phyloP scores from a whole-genome alignment of 345 rosid genomes.

The Orychophragmus violaceus region DNA sequence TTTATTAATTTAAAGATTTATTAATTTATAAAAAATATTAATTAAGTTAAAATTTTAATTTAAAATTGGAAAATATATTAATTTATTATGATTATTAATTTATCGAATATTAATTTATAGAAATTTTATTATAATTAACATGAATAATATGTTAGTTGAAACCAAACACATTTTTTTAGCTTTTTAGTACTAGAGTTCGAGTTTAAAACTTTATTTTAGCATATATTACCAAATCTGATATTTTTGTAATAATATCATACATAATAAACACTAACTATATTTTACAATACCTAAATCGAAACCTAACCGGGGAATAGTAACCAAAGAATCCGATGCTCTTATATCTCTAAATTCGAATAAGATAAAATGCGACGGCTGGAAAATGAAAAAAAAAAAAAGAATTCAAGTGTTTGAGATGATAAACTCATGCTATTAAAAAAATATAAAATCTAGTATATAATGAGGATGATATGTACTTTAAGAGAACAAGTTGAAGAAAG shows the following conservation, averaged over 20 bases:
- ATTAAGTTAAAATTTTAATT: too few relatives aligned
- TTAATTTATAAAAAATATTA: too few relatives aligned
- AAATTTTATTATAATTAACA: too few relatives aligned
- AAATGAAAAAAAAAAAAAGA: neutral
- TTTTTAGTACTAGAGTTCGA: neutral
- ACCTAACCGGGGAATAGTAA: conserved; percentile 5
- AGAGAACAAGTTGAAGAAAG: conserved; percentile 21
- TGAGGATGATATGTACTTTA: neutral
- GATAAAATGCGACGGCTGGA: conserved; percentile 2
- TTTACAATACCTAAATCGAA: neutral
- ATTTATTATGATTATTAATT: too few relatives aligned
- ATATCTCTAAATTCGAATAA: conserved; percentile 16
- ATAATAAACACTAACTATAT: neutral
- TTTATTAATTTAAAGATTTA: too few relatives aligned
- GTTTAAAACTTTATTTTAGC: neutral
- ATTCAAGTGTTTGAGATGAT: conserved; percentile 5
- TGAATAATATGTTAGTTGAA: too few relatives aligned
- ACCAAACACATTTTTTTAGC: too few relatives aligned
- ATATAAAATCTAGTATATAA: neutral
- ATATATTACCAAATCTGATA: neutral
- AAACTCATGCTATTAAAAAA: neutral
- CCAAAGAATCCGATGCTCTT: neutral
- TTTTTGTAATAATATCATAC: neutral
- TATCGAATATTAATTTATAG: too few relatives aligned
- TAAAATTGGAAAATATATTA: too few relatives aligned